Conservation (phyloP, 805 yeast species). For the Candida boidinii region DNA sequence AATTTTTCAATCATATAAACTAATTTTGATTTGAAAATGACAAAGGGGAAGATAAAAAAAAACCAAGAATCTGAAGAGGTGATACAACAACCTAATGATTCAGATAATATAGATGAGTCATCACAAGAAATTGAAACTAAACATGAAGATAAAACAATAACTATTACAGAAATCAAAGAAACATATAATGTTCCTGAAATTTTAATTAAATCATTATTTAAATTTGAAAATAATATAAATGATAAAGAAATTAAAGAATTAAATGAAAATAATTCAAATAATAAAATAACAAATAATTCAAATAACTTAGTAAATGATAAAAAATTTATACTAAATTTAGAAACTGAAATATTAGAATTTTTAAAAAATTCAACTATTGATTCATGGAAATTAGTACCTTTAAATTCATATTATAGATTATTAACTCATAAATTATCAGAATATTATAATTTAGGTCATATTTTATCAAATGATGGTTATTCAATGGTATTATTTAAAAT, state of each 20-base stretch:
- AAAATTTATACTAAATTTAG: slow-evolving; percentile 40
- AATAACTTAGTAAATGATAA: slow-evolving; percentile 28
- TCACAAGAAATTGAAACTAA: background rate
- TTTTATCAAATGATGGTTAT: slow-evolving; percentile 40
- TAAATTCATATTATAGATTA: slow-evolving; percentile 63
- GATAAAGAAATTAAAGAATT: too few relatives aligned
- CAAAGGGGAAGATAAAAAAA: too few relatives aligned
- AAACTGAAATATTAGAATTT: slow-evolving; percentile 37
- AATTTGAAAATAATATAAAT: slow-evolving; percentile 9
- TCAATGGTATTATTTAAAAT: slow-evolving; percentile 33
- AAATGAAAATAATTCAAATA: background rate
- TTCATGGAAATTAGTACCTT: slow-evolving; percentile 38
- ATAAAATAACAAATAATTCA: slow-evolving; percentile 5
- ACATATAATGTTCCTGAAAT: slow-evolving; percentile 22
- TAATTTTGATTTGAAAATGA: too few relatives aligned
- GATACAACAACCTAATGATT: too few relatives aligned
- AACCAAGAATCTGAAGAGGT: too few relatives aligned
- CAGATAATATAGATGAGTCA: too few relatives aligned
- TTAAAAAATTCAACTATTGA: slow-evolving; percentile 30
- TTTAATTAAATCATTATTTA: slow-evolving; percentile 21
- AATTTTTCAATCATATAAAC: too few relatives aligned
- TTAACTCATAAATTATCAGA: slow-evolving; percentile 65
- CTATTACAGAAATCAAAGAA: too few relatives aligned
- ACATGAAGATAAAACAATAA: too few relatives aligned
- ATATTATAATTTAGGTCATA: slow-evolving; percentile 55